A percentile compares a stretch with the other conserved stretches of the same genome.
These are phyloP conservation scores for Suillus variegatus DNA, from an alignment of 768 basidiomycete species.

Conservation along the genomic window DNA sequence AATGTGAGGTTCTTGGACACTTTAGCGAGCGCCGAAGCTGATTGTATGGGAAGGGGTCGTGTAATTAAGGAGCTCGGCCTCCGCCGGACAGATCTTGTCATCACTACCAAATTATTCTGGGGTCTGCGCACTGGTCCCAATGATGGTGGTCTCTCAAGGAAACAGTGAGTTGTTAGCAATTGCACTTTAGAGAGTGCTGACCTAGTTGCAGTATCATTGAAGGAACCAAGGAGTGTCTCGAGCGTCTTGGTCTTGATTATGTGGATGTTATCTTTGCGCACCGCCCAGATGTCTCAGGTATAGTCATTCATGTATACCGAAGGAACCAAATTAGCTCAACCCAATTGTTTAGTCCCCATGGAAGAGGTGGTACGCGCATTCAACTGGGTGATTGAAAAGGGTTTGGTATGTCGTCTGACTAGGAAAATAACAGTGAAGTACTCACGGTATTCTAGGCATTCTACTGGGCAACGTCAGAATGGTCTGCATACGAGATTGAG, in stretches of 20 bases:
- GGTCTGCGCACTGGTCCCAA: constrained; percentile 60
- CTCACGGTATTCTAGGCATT: constrained; percentile 41
- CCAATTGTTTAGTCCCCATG: constrained; percentile 46
- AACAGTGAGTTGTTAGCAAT: constrained; percentile 47
- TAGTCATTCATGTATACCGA: constrained; percentile 11
- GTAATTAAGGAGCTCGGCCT: constrained; percentile 73
- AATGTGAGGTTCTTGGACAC: constrained; percentile 46
- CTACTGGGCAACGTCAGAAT: constrained; percentile 81
- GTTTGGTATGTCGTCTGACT: constrained; percentile 47
- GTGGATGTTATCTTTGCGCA: constrained; percentile 77
- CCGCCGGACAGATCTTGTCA: constrained; percentile 65
- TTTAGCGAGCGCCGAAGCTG: not conserved
- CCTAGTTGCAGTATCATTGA: constrained; percentile 61
- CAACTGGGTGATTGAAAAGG: constrained; percentile 73
- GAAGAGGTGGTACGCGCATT: constrained; percentile 83
- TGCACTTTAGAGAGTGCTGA: not conserved
- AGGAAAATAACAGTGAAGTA: not conserved
- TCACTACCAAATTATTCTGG: constrained; percentile 85
- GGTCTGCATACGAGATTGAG: constrained; percentile 70
- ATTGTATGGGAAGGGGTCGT: constrained; percentile 49
- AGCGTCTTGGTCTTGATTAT: constrained; percentile 73
- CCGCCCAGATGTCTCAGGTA: constrained; percentile 58
- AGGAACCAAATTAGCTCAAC: not conserved
- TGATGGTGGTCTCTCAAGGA: constrained; percentile 54
- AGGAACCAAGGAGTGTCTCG: constrained; percentile 65